These are phyloP conservation scores for Cyberlindnera suaveolens DNA, from an alignment of 805 yeast species.

Conservation along the genomic window DNA sequence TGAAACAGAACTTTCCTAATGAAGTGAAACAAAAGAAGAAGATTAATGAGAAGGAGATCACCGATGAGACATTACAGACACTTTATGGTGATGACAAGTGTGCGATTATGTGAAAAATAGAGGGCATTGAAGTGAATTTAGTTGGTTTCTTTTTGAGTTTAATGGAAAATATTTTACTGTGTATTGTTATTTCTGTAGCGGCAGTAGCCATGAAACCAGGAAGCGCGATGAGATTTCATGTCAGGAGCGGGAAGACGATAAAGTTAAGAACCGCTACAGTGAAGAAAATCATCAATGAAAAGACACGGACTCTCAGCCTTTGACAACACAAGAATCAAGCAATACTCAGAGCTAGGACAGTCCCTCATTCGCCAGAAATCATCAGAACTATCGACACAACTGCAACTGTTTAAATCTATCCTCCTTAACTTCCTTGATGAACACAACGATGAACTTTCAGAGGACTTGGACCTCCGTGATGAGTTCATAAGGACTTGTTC, in stretches of 20 bases:
- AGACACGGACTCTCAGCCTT: constrained; percentile 43
- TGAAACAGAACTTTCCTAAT: constrained; percentile 57
- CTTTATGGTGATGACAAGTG: constrained; percentile 18
- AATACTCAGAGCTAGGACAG: constrained; percentile 18
- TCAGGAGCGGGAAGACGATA: too few species aligned
- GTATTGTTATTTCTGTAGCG: too few species aligned
- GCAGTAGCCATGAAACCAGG: too few species aligned
- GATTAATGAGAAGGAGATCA: constrained; percentile 44
- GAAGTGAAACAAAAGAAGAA: constrained; percentile 59
- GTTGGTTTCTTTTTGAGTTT: background rate
- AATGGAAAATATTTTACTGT: background rate
- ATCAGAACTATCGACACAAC: constrained; percentile 59
- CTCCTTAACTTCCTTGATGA: constrained; percentile 68
- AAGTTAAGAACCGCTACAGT: too few species aligned
- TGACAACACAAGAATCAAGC: constrained; percentile 22
- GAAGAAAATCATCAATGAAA: constrained; percentile 24
- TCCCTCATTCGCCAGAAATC: constrained; percentile 42
- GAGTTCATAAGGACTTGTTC: constrained; percentile 74
- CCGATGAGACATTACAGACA: constrained; percentile 32
- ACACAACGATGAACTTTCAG: constrained; percentile 60
- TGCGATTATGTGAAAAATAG: constrained; percentile 6
- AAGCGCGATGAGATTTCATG: too few species aligned
- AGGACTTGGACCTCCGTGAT: constrained; percentile 56
- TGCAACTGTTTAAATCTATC: constrained; percentile 71
- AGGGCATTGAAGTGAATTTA: background rate